Evolutionary conservation across 768 basidiomycete genomes (phyloP).

Genomic region (Botryobasidium botryosum): DNA sequence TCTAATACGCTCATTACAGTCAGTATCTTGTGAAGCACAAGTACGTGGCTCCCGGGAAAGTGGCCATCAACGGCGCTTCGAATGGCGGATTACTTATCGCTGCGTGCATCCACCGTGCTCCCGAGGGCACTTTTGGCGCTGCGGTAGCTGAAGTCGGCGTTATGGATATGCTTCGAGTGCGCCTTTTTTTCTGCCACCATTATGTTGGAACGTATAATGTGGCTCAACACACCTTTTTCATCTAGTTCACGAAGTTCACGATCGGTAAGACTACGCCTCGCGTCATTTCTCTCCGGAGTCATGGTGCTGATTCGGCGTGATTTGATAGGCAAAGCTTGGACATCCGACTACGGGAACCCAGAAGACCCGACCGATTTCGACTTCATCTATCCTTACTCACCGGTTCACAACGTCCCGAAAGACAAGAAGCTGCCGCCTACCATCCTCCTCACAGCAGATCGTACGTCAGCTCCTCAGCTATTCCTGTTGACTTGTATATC

Average conservation of each 20-base stretch:
- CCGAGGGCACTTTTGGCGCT: slow-evolving; percentile 58
- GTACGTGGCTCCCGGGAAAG: slow-evolving; percentile 48
- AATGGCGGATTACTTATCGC: slow-evolving; percentile 75
- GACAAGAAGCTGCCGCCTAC: slow-evolving; percentile 45
- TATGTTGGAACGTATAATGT: not conserved
- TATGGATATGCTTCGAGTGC: slow-evolving; percentile 58
- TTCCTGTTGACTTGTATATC: not conserved
- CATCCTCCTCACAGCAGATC: slow-evolving; percentile 70
- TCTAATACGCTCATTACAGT: slow-evolving; percentile 21
- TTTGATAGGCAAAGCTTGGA: slow-evolving; percentile 58
- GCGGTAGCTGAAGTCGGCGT: slow-evolving; percentile 73
- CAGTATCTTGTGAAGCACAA: slow-evolving; percentile 58
- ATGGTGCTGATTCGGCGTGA: too few relatives aligned
- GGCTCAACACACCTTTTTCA: not conserved
- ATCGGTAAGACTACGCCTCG: slow-evolving; percentile 51
- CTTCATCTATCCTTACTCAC: slow-evolving; percentile 66
- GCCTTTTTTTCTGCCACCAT: not conserved
- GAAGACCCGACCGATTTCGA: slow-evolving; percentile 65
- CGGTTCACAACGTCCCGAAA: slow-evolving; percentile 58
- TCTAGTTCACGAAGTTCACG: slow-evolving; percentile 62
- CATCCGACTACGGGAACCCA: slow-evolving; percentile 61
- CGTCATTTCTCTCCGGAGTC: too few relatives aligned
- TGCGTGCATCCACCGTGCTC: slow-evolving; percentile 71
- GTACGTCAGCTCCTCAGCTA: slow-evolving; percentile 32
- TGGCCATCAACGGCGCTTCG: slow-evolving; percentile 62